These are phyloP conservation scores for Moesziomyces aphidis DNA, from an alignment of 1,284 basidiomycete genomes.

Conservation along the genomic window DNA sequence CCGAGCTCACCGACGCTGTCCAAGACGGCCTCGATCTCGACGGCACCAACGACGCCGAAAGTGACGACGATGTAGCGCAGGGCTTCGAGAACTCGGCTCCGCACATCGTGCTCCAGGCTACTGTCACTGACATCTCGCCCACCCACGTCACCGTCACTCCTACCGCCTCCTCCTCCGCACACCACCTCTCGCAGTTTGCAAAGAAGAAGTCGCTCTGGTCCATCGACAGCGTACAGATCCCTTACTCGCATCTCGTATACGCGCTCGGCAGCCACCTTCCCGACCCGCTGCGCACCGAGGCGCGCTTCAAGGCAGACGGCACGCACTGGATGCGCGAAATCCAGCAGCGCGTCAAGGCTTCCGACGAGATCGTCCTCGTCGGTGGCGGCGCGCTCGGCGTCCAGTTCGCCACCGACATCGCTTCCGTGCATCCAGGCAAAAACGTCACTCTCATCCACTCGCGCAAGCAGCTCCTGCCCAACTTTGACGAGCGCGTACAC, in stretches of 20 bases:
- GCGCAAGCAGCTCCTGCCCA: slow-evolving; percentile 63
- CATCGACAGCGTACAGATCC: slow-evolving; percentile 63
- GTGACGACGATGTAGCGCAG: slow-evolving; percentile 30
- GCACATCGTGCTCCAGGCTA: slow-evolving; percentile 62
- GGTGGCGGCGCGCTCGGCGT: slow-evolving; percentile 67
- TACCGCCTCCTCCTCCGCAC: slow-evolving; percentile 21
- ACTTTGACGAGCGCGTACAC: slow-evolving; percentile 64
- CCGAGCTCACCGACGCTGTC: slow-evolving; percentile 40
- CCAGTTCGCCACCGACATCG: slow-evolving; percentile 64
- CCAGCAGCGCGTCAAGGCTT: slow-evolving; percentile 53
- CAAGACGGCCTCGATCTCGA: slow-evolving; percentile 41
- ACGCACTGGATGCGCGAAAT: slow-evolving; percentile 59
- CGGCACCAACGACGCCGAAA: slow-evolving; percentile 14
- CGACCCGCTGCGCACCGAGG: slow-evolving; percentile 64
- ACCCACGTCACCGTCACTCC: slow-evolving; percentile 60
- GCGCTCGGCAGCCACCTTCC: slow-evolving; percentile 66
- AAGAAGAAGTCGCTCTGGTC: slow-evolving; percentile 59
- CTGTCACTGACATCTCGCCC: slow-evolving; percentile 58
- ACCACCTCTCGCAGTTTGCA: slow-evolving; percentile 34
- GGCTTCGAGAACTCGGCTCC: slow-evolving; percentile 55
- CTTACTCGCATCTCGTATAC: slow-evolving; percentile 66
- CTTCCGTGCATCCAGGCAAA: slow-evolving; percentile 55
- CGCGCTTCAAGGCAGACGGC: slow-evolving; percentile 58
- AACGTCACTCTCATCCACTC: slow-evolving; percentile 64
- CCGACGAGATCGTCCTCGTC: slow-evolving; percentile 62